phyloP scores from a whole-genome alignment of 805 yeast genomes.

The Yamadazyma scolyti region DNA sequence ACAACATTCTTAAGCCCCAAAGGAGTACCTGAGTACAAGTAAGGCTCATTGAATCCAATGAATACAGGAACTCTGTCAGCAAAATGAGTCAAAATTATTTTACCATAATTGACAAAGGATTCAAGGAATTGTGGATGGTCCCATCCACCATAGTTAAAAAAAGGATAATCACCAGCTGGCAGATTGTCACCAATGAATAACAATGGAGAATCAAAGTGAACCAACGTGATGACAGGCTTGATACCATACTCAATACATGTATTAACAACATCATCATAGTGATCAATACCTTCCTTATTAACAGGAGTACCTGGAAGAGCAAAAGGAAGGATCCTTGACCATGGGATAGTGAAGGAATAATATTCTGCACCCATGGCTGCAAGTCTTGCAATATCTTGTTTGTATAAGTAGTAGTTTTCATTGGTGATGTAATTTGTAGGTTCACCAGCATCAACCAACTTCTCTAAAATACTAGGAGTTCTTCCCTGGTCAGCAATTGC shows the following conservation, averaged over 20 bases:
- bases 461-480: slow-evolving; percentile 27
- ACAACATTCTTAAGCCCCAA: slow-evolving; percentile 19
- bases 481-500: slow-evolving; percentile 30
- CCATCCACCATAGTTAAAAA: slow-evolving; percentile 21
- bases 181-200: slow-evolving; percentile 6
- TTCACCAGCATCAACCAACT: slow-evolving; percentile 8
- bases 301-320: slow-evolving; percentile 25
- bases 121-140: slow-evolving; percentile 20
- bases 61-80: slow-evolving; percentile 28
- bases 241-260: slow-evolving; percentile 17
- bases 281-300: slow-evolving; percentile 23
- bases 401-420: slow-evolving; percentile 28
- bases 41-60: slow-evolving; percentile 31
- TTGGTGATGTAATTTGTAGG: slow-evolving; percentile 21
- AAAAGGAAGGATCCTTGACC: slow-evolving; percentile 32
- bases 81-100: slow-evolving; percentile 23
- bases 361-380: slow-evolving; percentile 27
- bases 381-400: slow-evolving; percentile 27
- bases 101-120: slow-evolving; percentile 28
- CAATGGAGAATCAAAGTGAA: slow-evolving; percentile 31
- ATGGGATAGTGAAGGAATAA: slow-evolving; percentile 30
- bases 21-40: slow-evolving; percentile 15
- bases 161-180: slow-evolving; percentile 7
- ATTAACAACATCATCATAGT: slow-evolving; percentile 18
- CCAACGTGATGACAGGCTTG: slow-evolving; percentile 27